These are phyloP conservation scores for Alnus glutinosa DNA, from an alignment of 306 rosid species.

Conservation along the genomic window DNA sequence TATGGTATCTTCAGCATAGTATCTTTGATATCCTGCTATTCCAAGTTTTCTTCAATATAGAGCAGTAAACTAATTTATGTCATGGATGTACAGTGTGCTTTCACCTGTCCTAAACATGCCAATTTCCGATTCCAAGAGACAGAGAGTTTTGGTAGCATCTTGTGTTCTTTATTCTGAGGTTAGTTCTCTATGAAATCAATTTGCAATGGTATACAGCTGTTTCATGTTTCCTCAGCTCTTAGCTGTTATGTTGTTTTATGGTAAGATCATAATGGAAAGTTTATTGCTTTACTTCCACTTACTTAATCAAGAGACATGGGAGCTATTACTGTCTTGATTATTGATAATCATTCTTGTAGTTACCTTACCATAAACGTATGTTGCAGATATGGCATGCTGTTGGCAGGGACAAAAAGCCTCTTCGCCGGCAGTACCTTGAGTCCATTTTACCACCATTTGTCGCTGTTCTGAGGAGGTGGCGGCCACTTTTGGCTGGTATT, in stretches of 20 bases:
- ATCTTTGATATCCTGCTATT: background rate
- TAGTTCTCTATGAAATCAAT: slow-evolving; percentile 28
- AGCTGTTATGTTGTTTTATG: background rate
- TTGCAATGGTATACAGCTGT: background rate
- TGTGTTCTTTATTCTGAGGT: slow-evolving; percentile 96
- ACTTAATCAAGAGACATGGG: background rate
- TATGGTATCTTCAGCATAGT: background rate
- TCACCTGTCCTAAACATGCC: slow-evolving; percentile 98
- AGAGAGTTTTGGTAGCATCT: slow-evolving; percentile 90
- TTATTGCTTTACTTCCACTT: slow-evolving; percentile 18
- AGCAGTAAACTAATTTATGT: slow-evolving; percentile 19
- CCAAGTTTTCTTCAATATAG: background rate
- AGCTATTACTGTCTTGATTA: slow-evolving; percentile 20
- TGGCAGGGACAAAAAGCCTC: slow-evolving; percentile 71
- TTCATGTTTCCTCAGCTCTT: background rate
- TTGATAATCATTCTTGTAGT: slow-evolving; percentile 20
- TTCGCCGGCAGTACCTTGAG: slow-evolving; percentile 86
- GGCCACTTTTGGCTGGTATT: slow-evolving; percentile 91
- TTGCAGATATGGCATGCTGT: slow-evolving; percentile 89
- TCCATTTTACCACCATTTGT: slow-evolving; percentile 86
- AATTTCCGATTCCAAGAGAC: slow-evolving; percentile 89
- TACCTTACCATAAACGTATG: slow-evolving; percentile 32
- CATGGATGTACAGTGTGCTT: slow-evolving; percentile 73
- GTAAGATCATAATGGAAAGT: background rate
- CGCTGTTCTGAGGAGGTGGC: slow-evolving; percentile 94